Percentiles rank a stretch among this genome's conserved stretches.
phyloP scores from a whole-genome alignment of 2,329 filamentous ascomycete genomes.

The Aureobasidium namibiae region DNA sequence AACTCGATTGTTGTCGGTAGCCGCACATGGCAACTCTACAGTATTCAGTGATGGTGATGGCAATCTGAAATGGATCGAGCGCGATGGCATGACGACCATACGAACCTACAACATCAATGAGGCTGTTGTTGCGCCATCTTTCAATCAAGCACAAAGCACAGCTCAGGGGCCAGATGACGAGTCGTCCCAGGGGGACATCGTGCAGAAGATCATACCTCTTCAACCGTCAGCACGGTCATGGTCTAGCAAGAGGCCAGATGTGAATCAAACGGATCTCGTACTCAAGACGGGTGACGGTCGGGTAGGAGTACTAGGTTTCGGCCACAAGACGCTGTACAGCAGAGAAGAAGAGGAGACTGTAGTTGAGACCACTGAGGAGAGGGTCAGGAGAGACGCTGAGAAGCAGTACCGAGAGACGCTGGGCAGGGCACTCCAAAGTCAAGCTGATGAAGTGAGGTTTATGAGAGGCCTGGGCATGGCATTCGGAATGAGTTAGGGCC shows the following conservation, averaged over 20 bases:
- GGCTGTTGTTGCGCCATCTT: neutral
- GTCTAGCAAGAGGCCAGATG: constrained; percentile 19
- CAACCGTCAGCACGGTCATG: neutral
- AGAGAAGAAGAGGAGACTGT: constrained; percentile 39
- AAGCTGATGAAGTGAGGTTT: constrained; percentile 72
- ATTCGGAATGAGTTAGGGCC: neutral
- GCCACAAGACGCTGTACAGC: constrained; percentile 24
- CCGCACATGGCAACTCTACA: constrained; percentile 71
- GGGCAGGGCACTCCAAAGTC: constrained; percentile 64
- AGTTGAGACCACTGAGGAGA: constrained; percentile 34
- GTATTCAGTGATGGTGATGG: constrained; percentile 80
- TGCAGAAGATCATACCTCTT: constrained; percentile 65
- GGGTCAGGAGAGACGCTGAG: constrained; percentile 48
- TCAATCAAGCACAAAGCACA: constrained; percentile 9
- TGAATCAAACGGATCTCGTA: constrained; percentile 56
- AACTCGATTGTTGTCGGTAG: constrained; percentile 73
- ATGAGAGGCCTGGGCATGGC: constrained; percentile 54
- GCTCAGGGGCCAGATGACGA: constrained; percentile 18
- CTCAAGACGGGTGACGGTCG: constrained; percentile 80
- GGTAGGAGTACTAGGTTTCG: constrained; percentile 58
- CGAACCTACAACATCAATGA: constrained; percentile 52
- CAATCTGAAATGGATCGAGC: constrained; percentile 81
- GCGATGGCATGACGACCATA: constrained; percentile 58
- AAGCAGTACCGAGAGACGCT: constrained; percentile 60
- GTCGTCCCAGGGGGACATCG: constrained; percentile 55